These are phyloP conservation scores for Beverwykella pulmonaria DNA, from an alignment of 495 filamentous ascomycete genomes.

Conservation along the genomic window DNA sequence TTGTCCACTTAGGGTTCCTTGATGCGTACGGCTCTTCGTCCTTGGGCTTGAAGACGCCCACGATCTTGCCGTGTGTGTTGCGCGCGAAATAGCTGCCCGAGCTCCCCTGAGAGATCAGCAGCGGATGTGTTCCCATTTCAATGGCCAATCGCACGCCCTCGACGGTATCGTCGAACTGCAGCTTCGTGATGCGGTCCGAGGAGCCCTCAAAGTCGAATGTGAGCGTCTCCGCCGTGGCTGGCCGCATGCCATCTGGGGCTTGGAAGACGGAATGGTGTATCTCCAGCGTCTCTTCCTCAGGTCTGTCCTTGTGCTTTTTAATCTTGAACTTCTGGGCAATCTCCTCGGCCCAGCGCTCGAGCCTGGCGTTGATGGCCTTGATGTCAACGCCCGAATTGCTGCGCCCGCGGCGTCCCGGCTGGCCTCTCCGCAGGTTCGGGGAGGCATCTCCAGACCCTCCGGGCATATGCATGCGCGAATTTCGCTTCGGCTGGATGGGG, in stretches of 20 bases:
- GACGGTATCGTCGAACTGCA: constrained; percentile 84
- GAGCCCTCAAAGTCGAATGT: constrained; percentile 55
- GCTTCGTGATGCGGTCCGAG: constrained; percentile 66
- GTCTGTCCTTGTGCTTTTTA: constrained; percentile 43
- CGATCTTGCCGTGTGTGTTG: constrained; percentile 86
- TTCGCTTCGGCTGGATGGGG: constrained; percentile 63
- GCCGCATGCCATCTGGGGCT: constrained; percentile 78
- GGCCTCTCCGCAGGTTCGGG: constrained; percentile 52
- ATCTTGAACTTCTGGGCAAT: constrained; percentile 98
- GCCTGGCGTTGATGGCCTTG: constrained; percentile 95
- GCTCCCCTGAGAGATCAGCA: constrained; percentile 94
- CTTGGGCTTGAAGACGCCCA: constrained; percentile 98
- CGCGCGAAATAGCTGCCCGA: constrained; percentile 98
- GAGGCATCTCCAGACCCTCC: constrained; percentile 42
- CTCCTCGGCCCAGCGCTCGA: constrained; percentile 97
- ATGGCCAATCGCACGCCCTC: constrained; percentile 89
- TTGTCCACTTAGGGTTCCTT: constrained; percentile 51
- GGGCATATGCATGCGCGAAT: constrained; percentile 62
- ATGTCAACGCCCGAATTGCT: constrained; percentile 94
- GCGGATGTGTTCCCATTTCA: constrained; percentile 87
- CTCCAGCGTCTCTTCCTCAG: constrained; percentile 85
- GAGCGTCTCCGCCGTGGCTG: constrained; percentile 74
- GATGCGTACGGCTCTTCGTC: constrained; percentile 92
- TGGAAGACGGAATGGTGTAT: constrained; percentile 98
- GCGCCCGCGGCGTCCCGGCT: constrained; percentile 56